Percentiles rank a stretch among this genome's conserved stretches.
Conservation (phyloP, 352 stramenopile species). For the Chrysophaeum taylorii region DNA sequence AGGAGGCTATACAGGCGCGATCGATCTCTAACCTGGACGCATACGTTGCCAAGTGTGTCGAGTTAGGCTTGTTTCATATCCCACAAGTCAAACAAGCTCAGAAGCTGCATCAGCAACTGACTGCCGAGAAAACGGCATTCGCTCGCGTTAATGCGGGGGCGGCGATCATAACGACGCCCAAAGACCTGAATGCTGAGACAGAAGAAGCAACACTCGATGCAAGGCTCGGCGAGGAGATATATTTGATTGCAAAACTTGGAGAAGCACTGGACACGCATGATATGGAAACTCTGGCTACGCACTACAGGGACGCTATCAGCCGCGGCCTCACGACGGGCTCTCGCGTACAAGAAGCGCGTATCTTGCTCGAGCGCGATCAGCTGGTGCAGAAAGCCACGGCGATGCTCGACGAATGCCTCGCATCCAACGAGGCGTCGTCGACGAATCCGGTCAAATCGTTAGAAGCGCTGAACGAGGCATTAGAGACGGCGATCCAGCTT, state of each 20-base stretch:
- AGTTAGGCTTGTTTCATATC: constrained; percentile 33
- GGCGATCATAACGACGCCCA: no score
- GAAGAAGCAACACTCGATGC: no score
- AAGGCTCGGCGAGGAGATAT: no score
- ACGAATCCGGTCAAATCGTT: background rate
- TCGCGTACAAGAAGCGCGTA: background rate
- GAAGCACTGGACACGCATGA: no score
- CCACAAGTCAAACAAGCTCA: constrained; percentile 27
- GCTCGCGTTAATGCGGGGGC: no score
- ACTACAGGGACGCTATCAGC: no score
- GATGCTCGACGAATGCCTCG: background rate
- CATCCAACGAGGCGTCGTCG: background rate
- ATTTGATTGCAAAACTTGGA: no score
- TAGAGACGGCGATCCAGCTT: constrained; percentile 26
- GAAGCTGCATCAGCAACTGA: constrained; percentile 32
- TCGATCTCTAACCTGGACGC: constrained; percentile 26
- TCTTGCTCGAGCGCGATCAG: constrained; percentile 17
- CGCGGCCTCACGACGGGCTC: no score
- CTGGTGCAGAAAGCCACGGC: constrained; percentile 11
- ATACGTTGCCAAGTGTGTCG: constrained; percentile 30
- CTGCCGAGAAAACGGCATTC: constrained; percentile 26
- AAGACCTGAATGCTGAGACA: no score
- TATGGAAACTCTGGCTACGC: no score
- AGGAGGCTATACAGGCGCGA: constrained; percentile 24
- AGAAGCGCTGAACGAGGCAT: background rate